Evolutionary conservation across 2,329 filamentous ascomycete species (phyloP).

Genomic region (Xylariaceae sp.): DNA sequence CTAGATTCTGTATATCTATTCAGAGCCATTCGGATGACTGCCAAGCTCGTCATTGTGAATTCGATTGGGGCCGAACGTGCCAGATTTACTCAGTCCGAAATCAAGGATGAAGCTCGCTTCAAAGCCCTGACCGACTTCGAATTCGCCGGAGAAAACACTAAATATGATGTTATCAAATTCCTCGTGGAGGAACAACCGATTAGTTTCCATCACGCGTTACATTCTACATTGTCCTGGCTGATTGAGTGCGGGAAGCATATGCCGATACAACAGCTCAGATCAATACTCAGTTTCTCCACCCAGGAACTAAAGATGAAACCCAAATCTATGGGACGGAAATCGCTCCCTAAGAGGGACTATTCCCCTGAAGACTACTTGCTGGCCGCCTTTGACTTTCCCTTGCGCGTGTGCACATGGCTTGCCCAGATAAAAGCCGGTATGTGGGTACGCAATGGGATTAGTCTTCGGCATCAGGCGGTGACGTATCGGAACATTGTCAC

Average conservation of each 20-base stretch:
- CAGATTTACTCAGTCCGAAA: slow-evolving; percentile 80
- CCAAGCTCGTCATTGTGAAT: slow-evolving; percentile 81
- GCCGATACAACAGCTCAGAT: slow-evolving; percentile 60
- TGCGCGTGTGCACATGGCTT: slow-evolving; percentile 92
- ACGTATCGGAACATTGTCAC: slow-evolving; percentile 88
- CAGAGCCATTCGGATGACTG: slow-evolving; percentile 66
- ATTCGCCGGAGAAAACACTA: slow-evolving; percentile 59
- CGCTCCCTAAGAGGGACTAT: slow-evolving; percentile 54
- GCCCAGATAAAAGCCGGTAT: slow-evolving; percentile 97
- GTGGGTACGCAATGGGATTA: slow-evolving; percentile 98
- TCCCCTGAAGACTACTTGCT: slow-evolving; percentile 75
- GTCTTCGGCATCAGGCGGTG: slow-evolving; percentile 87
- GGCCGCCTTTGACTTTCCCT: slow-evolving; percentile 84
- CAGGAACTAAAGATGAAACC: slow-evolving; percentile 65
- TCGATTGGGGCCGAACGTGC: slow-evolving; percentile 84
- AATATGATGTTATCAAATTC: slow-evolving; percentile 75
- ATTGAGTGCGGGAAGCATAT: slow-evolving; percentile 83
- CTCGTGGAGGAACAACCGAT: slow-evolving; percentile 84
- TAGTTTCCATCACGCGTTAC: slow-evolving; percentile 94
- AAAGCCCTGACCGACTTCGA: slow-evolving; percentile 74
- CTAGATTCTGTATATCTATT: slow-evolving; percentile 64
- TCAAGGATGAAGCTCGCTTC: slow-evolving; percentile 82
- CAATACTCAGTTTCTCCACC: slow-evolving; percentile 67
- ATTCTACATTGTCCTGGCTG: slow-evolving; percentile 95
- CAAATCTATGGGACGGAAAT: slow-evolving; percentile 56